Conservation (phyloP, 169 alveolate genomes). For the Miamiensis avidus region DNA sequence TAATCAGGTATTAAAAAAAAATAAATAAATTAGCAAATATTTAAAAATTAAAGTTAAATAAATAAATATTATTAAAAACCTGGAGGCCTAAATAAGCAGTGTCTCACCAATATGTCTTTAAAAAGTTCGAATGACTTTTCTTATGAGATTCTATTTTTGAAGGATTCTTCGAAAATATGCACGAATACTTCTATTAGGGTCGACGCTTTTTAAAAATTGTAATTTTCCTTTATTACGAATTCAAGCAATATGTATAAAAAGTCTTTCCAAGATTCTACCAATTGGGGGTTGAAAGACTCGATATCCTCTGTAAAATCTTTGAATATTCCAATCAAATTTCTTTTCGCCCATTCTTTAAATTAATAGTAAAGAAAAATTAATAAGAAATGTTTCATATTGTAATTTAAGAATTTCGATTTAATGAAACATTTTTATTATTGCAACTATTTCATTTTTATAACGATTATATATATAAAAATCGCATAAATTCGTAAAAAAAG, state of each 20-base stretch:
- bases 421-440: too few species aligned
- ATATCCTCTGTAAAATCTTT: not conserved
- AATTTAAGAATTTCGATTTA: too few species aligned
- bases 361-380: too few species aligned
- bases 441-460: too few species aligned
- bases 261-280: not conserved
- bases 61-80: not conserved
- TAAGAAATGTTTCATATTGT: too few species aligned
- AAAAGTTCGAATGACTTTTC: slow-evolving; percentile 6
- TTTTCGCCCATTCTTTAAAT: slow-evolving; percentile 7
- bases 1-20: too few species aligned
- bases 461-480: too few species aligned
- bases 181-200: not conserved
- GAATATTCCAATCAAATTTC: not conserved
- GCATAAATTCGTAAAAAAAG: too few species aligned
- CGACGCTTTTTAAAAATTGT: slow-evolving; percentile 7
- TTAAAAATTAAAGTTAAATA: too few species aligned
- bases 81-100: slow-evolving; percentile 24
- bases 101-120: slow-evolving; percentile 4
- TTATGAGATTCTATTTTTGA: not conserved
- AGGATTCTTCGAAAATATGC: slow-evolving; percentile 5
- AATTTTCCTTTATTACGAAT: not conserved
- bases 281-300: not conserved
- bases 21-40: too few species aligned
- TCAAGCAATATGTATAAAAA: not conserved